A percentile compares a stretch with the other conserved stretches of the same genome.
These are phyloP conservation scores for Poa annua DNA, from an alignment of 176 grass and related monocot genomes.

Conservation along the genomic window DNA sequence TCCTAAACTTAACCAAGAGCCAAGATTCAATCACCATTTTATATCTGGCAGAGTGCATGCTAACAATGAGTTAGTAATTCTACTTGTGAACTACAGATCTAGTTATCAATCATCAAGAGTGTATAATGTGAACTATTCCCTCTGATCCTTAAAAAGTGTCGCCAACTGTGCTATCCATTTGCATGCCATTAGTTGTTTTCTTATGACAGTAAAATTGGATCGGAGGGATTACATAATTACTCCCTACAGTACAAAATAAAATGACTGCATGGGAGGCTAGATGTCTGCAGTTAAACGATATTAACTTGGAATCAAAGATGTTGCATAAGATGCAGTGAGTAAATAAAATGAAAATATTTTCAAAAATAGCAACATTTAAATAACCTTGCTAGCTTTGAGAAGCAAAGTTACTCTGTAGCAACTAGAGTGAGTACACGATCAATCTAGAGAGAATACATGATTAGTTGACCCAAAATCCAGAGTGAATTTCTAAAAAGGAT, in stretches of 20 bases:
- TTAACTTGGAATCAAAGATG: background rate
- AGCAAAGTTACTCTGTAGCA: background rate
- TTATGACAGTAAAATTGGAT: no score
- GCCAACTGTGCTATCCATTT: no score
- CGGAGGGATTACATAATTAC: conserved; percentile 3
- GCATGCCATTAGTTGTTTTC: no score
- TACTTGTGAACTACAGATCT: conserved; percentile 1
- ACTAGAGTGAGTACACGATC: background rate
- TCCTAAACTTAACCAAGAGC: background rate
- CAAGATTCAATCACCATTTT: background rate
- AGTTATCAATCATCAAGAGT: background rate
- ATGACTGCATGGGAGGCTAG: background rate
- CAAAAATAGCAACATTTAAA: background rate
- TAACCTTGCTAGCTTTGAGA: background rate
- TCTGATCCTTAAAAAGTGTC: no score
- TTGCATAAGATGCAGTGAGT: background rate
- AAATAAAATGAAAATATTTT: background rate
- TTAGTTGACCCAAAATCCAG: background rate
- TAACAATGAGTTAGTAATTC: background rate
- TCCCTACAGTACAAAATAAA: background rate
- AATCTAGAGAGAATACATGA: background rate
- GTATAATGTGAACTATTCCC: no score
- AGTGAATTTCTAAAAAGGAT: no score
- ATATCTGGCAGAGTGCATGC: background rate
- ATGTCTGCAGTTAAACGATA: background rate